A percentile compares a stretch with the other conserved stretches of the same genome.
Conservation (phyloP, 805 yeast genomes). For the Starmerella roubikii region DNA sequence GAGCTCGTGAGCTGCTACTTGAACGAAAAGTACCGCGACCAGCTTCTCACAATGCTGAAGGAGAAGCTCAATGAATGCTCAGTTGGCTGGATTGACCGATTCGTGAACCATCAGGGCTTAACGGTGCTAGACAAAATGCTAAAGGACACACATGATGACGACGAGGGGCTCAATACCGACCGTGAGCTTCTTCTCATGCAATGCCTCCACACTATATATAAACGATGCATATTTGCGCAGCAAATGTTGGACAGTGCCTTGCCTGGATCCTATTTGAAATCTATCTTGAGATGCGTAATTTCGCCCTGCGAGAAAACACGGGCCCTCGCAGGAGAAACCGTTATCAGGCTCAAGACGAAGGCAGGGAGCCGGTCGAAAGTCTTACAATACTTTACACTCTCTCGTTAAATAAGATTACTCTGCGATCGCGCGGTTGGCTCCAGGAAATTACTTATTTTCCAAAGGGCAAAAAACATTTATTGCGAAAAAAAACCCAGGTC, state of each 20-base stretch:
- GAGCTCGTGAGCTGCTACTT: neutral
- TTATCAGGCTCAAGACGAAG: neutral
- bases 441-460: neutral
- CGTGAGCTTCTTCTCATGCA: slow-evolving; percentile 3
- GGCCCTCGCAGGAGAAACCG: neutral
- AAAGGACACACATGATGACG: neutral
- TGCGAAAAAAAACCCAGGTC: too few relatives aligned
- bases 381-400: slow-evolving; percentile 1
- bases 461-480: neutral
- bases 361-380: slow-evolving; percentile 1
- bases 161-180: neutral
- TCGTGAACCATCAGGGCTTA: slow-evolving; percentile 6
- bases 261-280: neutral
- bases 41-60: neutral
- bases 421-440: too few relatives aligned
- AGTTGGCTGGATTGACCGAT: slow-evolving; percentile 8
- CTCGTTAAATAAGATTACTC: neutral
- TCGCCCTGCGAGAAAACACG: slow-evolving; percentile 2
- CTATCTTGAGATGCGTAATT: neutral
- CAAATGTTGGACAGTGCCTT: neutral
- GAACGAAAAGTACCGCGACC: neutral
- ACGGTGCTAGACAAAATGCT: slow-evolving; percentile 7
- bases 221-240: neutral
- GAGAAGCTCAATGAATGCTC: neutral
- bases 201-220: slow-evolving; percentile 1